Base-by-base conservation (phyloP, 2,329 filamentous ascomycete genomes). In the Calonectria pseudoturangicola region DNA sequence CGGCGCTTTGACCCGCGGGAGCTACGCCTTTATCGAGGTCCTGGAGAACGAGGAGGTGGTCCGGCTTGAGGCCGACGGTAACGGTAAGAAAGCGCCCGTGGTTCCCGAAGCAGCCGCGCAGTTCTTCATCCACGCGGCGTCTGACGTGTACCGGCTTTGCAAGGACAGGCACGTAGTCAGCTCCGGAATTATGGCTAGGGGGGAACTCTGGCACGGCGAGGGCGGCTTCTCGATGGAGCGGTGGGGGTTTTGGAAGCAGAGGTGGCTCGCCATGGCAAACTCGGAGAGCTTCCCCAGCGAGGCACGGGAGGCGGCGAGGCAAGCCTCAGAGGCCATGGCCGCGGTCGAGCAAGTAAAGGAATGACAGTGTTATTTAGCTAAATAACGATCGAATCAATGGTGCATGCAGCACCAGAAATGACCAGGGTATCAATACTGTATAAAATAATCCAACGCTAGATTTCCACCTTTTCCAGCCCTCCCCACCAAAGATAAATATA, bases 171-270 rank as follows among this genome's bases (percentile, higher is more conserved):
- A 50, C 15, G 15, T 28, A 8, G 16, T 15, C 3, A 21, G 16
- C n/a, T 13, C 41, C 2, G 39, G 30, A 0, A 68, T 54, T 5
- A 36, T 68, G 43, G 30, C 66, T 2, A 56, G 36, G 27, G 30
- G 41, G 7, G 4, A 39, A 0, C 65, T 71, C 30, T 64, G 65
- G 71, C 58, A 54, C 4, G 56, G 25, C 21, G 43, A 51, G 6
- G 18, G 41, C 2, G 41, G 30, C 10, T 13, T 9, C 18, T 64
- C 47, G 2, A 13, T 25, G 3, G 47, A 69, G 2, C 27, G 63
- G 15, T 75, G 71, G 68, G 15, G 7, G 33, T 48, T 43, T 41
- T 74, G 71, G 70, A 66, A 30, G 64, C 41, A 68, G 30, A 73
- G 47, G 56, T 74, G 73, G 73, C 27, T 47, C 2, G 30, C 1